These are phyloP conservation scores for Exsudoporus frostii DNA, from an alignment of 768 basidiomycete genomes.

Conservation along the genomic window DNA sequence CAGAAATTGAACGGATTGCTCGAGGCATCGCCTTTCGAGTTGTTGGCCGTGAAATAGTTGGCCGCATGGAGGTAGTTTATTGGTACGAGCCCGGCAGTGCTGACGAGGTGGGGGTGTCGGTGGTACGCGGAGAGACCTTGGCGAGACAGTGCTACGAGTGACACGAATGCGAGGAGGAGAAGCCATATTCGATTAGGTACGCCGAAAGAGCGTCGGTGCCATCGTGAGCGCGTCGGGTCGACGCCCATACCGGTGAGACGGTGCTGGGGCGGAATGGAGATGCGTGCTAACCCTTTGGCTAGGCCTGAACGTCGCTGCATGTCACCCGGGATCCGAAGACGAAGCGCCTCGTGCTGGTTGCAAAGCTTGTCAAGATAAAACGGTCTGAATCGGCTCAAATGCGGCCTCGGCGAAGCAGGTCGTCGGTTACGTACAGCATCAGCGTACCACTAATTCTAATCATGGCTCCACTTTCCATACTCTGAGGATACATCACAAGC, in stretches of 20 bases:
- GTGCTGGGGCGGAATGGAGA: slow-evolving; percentile 44
- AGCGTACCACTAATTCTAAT: no score
- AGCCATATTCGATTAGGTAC: slow-evolving; percentile 71
- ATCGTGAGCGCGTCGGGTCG: slow-evolving; percentile 48
- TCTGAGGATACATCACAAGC: no score
- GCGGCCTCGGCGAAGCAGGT: not conserved
- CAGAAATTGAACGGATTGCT: slow-evolving; percentile 86
- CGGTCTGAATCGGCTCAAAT: not conserved
- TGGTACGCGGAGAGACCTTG: slow-evolving; percentile 45
- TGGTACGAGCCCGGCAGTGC: slow-evolving; percentile 51
- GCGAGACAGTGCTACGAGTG: slow-evolving; percentile 55
- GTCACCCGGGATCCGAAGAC: slow-evolving; percentile 1
- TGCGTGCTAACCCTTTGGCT: slow-evolving; percentile 53
- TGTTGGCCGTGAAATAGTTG: slow-evolving; percentile 23
- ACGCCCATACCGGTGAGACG: slow-evolving; percentile 42
- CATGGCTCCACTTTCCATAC: not conserved
- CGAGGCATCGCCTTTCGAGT: slow-evolving; percentile 32
- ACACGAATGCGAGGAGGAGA: slow-evolving; percentile 52
- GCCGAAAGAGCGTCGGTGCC: slow-evolving; percentile 55
- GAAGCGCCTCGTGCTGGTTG: slow-evolving; percentile 1
- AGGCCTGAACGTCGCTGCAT: slow-evolving; percentile 60
- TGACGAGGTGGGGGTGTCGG: slow-evolving; percentile 21
- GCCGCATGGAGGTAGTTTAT: slow-evolving; percentile 81
- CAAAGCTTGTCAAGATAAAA: slow-evolving; percentile 2
- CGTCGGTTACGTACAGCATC: not conserved